Evolutionary conservation across 2,329 filamentous ascomycete species (phyloP).

Genomic region (Fusarium nodosum): DNA sequence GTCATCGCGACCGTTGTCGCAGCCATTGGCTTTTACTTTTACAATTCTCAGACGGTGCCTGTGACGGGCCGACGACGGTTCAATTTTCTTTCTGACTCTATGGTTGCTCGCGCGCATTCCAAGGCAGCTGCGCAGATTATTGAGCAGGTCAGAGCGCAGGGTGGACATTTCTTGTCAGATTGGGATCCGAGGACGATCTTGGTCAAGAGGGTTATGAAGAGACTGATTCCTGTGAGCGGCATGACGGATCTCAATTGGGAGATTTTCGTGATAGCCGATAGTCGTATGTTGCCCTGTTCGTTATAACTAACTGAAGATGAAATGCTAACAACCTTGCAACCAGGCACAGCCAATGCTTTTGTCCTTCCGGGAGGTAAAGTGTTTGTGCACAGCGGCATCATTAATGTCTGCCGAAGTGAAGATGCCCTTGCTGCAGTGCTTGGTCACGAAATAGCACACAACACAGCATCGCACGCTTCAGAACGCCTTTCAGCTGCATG

Average conservation of each 20-base stretch:
- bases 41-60: constrained; percentile 79
- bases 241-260: constrained; percentile 74
- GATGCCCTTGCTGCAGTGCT: constrained; percentile 80
- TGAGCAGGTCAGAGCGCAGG: constrained; percentile 64
- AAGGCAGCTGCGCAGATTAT: constrained; percentile 60
- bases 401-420: constrained; percentile 75
- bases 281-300: constrained; percentile 54
- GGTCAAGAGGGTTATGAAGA: constrained; percentile 74
- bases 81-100: constrained; percentile 72
- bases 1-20: constrained; percentile 58
- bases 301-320: neutral
- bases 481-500: constrained; percentile 71
- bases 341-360: constrained; percentile 76
- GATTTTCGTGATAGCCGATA: constrained; percentile 79
- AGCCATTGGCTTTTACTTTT: constrained; percentile 72
- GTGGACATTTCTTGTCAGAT: constrained; percentile 68
- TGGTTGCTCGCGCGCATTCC: constrained; percentile 62
- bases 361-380: constrained; percentile 84
- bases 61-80: constrained; percentile 79
- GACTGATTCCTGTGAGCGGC: constrained; percentile 76
- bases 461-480: constrained; percentile 75
- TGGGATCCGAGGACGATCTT: constrained; percentile 68
- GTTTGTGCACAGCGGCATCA: constrained; percentile 81
- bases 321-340: constrained; percentile 6
- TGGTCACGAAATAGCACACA: constrained; percentile 85